Base-by-base conservation (phyloP, 371 early-diverging fungal genomes). In the Chytridiales sp. region DNA sequence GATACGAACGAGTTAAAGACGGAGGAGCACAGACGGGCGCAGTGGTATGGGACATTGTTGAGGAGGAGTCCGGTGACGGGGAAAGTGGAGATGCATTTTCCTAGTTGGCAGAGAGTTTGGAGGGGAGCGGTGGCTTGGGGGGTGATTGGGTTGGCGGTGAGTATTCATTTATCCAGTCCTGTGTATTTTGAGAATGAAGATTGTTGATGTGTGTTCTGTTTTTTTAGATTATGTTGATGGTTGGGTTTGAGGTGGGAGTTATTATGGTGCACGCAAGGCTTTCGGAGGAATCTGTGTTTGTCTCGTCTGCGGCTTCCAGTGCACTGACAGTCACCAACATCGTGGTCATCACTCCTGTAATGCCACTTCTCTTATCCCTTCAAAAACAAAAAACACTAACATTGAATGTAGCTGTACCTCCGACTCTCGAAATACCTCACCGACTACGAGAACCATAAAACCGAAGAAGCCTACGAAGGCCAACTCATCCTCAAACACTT, bases 401-500 rank as follows among this genome's bases (percentile, higher is more conserved):
- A 15, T 31, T 34, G 21, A 1, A 15, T 50, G 9, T 29, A 67
- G 68, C 24, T 56, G 4, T 62, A 57, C 32, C 47, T 62, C 13
- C 4, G 30, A 43, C 35, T 65, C 13, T 40, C 62, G 6, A 11
- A 47, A n/a, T 35, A 19, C 11, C 47, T 70, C 56, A 70, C 36
- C 3, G 39, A 44, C 11, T 22, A 41, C 8, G 71, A 70, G 38
- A 70, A 70, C 47, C 65, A 67, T 52, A 62, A 61, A 34, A 70
- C 73, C 0, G 30, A 17, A n/a, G 24, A 26, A 24, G 11, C 21
- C 3, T 38, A 48, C 8, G n/a, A 22, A 78, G 81, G 83, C 58
- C 47, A 74, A 0, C 59, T 80, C 19, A 81, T 77, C 48, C 44
- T 72, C 52, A 86, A 86, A 64, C 70, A 60, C n/a, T 82, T 79